phyloP scores from a whole-genome alignment of 1,284 basidiomycete species.

The Ceratobasidium sp. region DNA sequence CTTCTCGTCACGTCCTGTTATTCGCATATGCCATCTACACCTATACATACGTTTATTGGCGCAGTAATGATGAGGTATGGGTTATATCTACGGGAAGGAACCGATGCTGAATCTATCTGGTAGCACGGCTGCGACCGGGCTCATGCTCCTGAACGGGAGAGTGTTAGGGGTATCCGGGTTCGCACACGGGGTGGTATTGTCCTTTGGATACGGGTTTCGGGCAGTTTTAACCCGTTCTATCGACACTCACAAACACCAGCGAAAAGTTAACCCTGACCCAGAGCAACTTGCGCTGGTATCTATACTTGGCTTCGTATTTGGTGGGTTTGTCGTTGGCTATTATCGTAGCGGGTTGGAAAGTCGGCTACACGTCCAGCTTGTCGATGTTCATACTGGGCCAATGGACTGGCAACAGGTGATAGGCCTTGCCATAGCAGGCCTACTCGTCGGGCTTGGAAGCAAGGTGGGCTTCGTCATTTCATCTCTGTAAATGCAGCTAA shows the following conservation, averaged over 20 bases:
- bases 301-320: not conserved
- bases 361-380: not conserved
- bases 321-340: not conserved
- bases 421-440: slow-evolving; percentile 7
- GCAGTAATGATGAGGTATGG: slow-evolving; percentile 18
- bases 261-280: not conserved
- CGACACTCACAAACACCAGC: not conserved
- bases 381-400: not conserved
- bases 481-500: slow-evolving; percentile 1
- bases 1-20: not conserved
- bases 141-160: slow-evolving; percentile 14
- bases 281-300: slow-evolving; percentile 27
- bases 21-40: slow-evolving; percentile 15
- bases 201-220: not conserved
- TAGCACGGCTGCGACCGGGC: not conserved
- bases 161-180: slow-evolving; percentile 29
- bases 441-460: slow-evolving; percentile 24
- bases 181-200: not conserved
- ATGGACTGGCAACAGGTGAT: not conserved
- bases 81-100: too few species aligned
- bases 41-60: slow-evolving; percentile 5
- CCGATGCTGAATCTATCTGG: not conserved
- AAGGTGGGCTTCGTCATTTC: not conserved
- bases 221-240: not conserved
- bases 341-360: not conserved